Conservation (phyloP, 106 monocot species). For the Allium sativum region DNA sequence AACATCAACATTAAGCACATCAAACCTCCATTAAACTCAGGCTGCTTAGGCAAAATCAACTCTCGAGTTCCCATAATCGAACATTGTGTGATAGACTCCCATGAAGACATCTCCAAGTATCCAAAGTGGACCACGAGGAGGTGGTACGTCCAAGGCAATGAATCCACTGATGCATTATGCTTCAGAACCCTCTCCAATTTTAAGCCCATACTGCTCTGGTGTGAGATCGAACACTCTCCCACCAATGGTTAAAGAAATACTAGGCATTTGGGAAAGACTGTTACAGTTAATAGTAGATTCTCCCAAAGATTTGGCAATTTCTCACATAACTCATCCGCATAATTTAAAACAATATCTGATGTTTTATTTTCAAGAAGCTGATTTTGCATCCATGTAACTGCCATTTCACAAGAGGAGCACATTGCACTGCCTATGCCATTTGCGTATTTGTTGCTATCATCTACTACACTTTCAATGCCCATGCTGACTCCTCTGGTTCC, state of each 20-base stretch:
- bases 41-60: slow-evolving; percentile 57
- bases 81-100: slow-evolving; percentile 53
- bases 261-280: slow-evolving; percentile 36
- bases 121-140: slow-evolving; percentile 35
- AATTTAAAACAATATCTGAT: slow-evolving; percentile 32
- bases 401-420: slow-evolving; percentile 58
- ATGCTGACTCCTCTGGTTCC: slow-evolving; percentile 39
- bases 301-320: slow-evolving; percentile 39
- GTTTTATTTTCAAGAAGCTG: slow-evolving; percentile 44
- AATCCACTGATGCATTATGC: slow-evolving; percentile 41
- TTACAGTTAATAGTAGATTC: slow-evolving; percentile 43
- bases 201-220: slow-evolving; percentile 44
- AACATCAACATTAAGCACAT: too few species aligned
- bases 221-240: slow-evolving; percentile 38
- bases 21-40: too few species aligned
- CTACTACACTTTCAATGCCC: slow-evolving; percentile 45
- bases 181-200: slow-evolving; percentile 17
- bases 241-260: slow-evolving; percentile 49
- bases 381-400: slow-evolving; percentile 54
- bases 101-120: slow-evolving; percentile 62
- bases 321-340: slow-evolving; percentile 38
- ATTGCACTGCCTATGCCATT: slow-evolving; percentile 19
- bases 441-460: slow-evolving; percentile 6
- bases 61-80: slow-evolving; percentile 46
- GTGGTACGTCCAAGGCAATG: slow-evolving; percentile 33